These are phyloP conservation scores for Gypsophila paniculata DNA, from an alignment of 179 eudicot genomes.

Conservation along the genomic window DNA sequence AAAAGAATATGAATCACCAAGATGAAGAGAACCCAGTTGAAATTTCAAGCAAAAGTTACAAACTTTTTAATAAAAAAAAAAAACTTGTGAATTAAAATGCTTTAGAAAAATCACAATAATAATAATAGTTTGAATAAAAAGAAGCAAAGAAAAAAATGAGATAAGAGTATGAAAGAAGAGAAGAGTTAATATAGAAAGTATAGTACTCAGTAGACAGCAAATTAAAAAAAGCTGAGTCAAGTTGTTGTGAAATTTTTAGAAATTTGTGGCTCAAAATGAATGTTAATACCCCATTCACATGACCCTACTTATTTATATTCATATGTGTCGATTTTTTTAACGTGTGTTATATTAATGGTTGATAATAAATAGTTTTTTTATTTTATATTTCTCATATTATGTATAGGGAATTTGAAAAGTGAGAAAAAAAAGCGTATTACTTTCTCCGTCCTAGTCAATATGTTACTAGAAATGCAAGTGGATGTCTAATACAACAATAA, in stretches of 20 bases:
- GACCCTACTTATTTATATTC: neutral
- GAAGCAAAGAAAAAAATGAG: neutral
- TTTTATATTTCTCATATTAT: no score
- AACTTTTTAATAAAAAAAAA: neutral
- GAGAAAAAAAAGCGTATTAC: no score
- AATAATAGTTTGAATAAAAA: neutral
- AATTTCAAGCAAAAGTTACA: neutral
- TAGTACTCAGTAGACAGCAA: no score
- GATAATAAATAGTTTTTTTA: no score
- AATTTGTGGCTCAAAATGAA: slow-evolving; percentile 21
- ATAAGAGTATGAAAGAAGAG: neutral
- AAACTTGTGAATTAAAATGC: neutral
- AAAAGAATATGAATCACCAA: neutral
- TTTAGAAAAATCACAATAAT: neutral
- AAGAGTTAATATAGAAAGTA: neutral
- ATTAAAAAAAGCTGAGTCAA: neutral
- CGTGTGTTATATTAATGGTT: no score
- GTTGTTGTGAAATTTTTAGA: neutral
- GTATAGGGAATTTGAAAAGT: no score
- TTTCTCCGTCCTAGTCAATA: no score
- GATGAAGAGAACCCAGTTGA: slow-evolving; percentile 22
- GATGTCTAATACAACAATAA: no score
- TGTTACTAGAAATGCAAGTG: no score
- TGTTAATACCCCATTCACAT: slow-evolving; percentile 6
- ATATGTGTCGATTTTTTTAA: no score